Evolutionary conservation across 2,329 filamentous ascomycete species (phyloP).

Genomic region (Tolypocladium tropicale): DNA sequence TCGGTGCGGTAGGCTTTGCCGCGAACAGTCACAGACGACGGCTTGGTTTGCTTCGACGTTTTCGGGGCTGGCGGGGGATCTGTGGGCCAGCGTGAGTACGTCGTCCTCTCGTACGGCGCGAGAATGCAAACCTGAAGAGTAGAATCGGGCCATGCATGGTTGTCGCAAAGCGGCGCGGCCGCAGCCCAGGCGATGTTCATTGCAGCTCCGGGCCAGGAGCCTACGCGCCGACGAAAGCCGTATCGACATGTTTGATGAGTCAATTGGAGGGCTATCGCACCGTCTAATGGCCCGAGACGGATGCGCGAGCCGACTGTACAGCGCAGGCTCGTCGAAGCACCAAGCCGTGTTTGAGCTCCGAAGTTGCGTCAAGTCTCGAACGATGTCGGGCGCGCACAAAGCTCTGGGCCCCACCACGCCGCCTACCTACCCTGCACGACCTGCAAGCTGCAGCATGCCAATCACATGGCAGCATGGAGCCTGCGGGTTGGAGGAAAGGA

Average conservation of each 20-base stretch:
- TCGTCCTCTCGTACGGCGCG: too few relatives aligned
- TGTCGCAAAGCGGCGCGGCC: neutral
- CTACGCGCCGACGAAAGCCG: constrained; percentile 14
- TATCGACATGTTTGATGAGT: constrained; percentile 11
- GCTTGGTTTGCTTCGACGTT: constrained; percentile 1
- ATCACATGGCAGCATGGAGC: too few relatives aligned
- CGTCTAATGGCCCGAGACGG: neutral
- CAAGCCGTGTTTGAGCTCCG: neutral
- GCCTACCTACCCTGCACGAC: neutral
- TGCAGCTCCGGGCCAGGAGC: constrained; percentile 14
- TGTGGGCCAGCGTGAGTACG: neutral
- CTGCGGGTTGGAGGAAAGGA: too few relatives aligned
- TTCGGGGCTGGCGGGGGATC: neutral
- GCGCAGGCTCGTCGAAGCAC: neutral
- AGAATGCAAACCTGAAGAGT: constrained; percentile 2
- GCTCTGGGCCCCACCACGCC: neutral
- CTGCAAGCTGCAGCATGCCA: too few relatives aligned
- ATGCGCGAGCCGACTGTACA: neutral
- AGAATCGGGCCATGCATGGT: neutral
- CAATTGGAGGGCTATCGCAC: neutral
- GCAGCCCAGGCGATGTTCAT: constrained; percentile 5
- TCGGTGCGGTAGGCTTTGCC: constrained; percentile 58
- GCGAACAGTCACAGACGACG: constrained; percentile 43
- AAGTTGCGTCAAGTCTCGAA: neutral
- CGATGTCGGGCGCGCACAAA: neutral